Conservation (phyloP, 176 grass and related monocot genomes). For the Phoenix roebelenii region DNA sequence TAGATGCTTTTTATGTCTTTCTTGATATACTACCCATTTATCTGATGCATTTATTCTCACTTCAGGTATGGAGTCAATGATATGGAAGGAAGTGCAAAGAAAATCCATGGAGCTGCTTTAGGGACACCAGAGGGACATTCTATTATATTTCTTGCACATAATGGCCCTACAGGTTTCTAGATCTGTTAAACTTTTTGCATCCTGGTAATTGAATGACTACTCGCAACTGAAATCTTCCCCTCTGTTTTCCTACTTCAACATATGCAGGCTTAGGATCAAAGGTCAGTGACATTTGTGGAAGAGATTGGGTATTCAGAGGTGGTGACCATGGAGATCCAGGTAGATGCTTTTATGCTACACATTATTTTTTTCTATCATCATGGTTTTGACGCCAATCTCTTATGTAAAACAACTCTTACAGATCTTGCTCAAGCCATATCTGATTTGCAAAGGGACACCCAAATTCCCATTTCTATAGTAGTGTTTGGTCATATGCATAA, state of each 20-base stretch:
- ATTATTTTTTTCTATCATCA: neutral
- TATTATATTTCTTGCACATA: slow-evolving; percentile 83
- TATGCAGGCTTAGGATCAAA: slow-evolving; percentile 70
- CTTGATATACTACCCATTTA: neutral
- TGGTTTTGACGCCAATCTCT: neutral
- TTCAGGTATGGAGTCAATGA: slow-evolving; percentile 72
- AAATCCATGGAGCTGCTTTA: slow-evolving; percentile 63
- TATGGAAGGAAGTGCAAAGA: slow-evolving; percentile 82
- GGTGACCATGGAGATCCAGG: slow-evolving; percentile 93
- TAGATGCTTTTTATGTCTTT: no score
- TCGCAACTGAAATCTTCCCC: no score
- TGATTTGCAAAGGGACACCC: slow-evolving; percentile 39
- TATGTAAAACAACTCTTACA: slow-evolving; percentile 15
- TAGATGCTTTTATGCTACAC: slow-evolving; percentile 14
- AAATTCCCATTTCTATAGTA: slow-evolving; percentile 60
- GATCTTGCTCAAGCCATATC: slow-evolving; percentile 72
- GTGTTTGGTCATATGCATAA: slow-evolving; percentile 98
- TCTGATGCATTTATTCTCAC: slow-evolving; percentile 6
- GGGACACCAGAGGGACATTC: slow-evolving; percentile 45
- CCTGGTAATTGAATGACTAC: no score
- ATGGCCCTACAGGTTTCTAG: slow-evolving; percentile 85
- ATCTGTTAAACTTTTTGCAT: neutral
- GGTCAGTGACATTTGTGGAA: slow-evolving; percentile 71
- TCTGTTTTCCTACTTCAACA: slow-evolving; percentile 5
- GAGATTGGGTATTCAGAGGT: slow-evolving; percentile 60